phyloP scores from a whole-genome alignment of 164 flowering plant species.

The Vitis amurensis region DNA sequence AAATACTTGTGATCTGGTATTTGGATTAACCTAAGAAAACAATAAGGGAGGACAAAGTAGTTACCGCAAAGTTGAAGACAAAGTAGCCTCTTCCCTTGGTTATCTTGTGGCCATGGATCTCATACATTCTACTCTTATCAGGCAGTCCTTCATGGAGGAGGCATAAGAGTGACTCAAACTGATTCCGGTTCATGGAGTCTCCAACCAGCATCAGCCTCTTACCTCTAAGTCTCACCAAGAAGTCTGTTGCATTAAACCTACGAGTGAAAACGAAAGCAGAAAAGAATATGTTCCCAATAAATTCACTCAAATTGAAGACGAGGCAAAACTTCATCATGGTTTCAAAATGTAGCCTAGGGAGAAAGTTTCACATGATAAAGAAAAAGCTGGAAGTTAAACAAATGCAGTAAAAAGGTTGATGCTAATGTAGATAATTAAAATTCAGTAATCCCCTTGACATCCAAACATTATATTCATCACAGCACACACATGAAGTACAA shows the following conservation, averaged over 20 bases:
- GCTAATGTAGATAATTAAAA: neutral
- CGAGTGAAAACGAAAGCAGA: slow-evolving; percentile 10
- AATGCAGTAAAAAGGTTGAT: neutral
- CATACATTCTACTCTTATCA: slow-evolving; percentile 79
- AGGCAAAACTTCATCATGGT: neutral
- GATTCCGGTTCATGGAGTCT: slow-evolving; percentile 96
- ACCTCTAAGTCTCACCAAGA: slow-evolving; percentile 81
- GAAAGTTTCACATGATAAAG: neutral
- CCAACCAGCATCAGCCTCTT: slow-evolving; percentile 90
- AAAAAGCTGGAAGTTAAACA: neutral
- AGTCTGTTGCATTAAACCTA: slow-evolving; percentile 90
- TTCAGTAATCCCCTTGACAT: too few relatives aligned
- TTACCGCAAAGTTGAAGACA: slow-evolving; percentile 80
- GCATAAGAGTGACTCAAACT: slow-evolving; percentile 91
- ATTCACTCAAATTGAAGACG: neutral
- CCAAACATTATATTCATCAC: too few relatives aligned
- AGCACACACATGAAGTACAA: too few relatives aligned
- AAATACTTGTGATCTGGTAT: neutral
- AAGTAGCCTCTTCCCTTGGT: slow-evolving; percentile 87
- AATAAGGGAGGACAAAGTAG: neutral
- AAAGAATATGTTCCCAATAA: slow-evolving; percentile 2
- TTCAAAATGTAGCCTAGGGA: neutral
- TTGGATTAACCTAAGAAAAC: neutral
- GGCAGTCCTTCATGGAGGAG: slow-evolving; percentile 71
- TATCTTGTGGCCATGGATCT: slow-evolving; percentile 75